Conservation (phyloP, 2,329 filamentous ascomycete species). For the Chaetomiaceae sp. region DNA sequence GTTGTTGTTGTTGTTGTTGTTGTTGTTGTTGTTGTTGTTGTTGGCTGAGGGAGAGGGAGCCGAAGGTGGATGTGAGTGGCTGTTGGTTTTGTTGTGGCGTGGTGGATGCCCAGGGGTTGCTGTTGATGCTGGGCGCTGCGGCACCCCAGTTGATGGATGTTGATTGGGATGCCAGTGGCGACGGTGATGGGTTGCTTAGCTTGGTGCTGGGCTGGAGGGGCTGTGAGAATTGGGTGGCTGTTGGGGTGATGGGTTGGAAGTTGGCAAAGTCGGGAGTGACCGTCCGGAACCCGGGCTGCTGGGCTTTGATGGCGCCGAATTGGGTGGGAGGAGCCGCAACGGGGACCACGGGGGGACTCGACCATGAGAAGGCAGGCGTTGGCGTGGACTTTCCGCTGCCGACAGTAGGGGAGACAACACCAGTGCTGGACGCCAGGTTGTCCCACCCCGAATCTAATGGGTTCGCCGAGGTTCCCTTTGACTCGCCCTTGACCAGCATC, state of each 20-base stretch:
- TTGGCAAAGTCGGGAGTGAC: slow-evolving; percentile 55
- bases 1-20: too few species aligned
- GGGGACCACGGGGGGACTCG: slow-evolving; percentile 42
- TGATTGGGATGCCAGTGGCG: slow-evolving; percentile 18
- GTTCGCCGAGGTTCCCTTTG: slow-evolving; percentile 34
- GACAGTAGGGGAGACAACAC: slow-evolving; percentile 32
- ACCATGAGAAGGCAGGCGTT: slow-evolving; percentile 59
- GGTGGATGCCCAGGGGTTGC: slow-evolving; percentile 40
- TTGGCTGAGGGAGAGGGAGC: slow-evolving; percentile 45
- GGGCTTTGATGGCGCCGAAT: slow-evolving; percentile 33
- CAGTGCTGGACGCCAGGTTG: slow-evolving; percentile 30
- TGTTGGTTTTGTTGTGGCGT: slow-evolving; percentile 31
- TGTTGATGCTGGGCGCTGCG: slow-evolving; percentile 31
- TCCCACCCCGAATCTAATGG: slow-evolving; percentile 51
- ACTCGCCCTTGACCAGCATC: slow-evolving; percentile 75
- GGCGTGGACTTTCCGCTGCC: slow-evolving; percentile 35
- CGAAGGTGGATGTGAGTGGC: slow-evolving; percentile 31
- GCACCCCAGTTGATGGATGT: slow-evolving; percentile 49
- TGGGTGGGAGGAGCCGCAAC: slow-evolving; percentile 25
- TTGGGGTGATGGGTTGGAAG: slow-evolving; percentile 53
- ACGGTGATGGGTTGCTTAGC: slow-evolving; percentile 21
- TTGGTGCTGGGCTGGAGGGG: slow-evolving; percentile 45
- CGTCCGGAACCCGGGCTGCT: slow-evolving; percentile 46
- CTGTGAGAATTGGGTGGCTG: slow-evolving; percentile 59
- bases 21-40: slow-evolving; percentile 35